Evolutionary conservation across 495 filamentous ascomycete species (phyloP).

Genomic region (Amniculicola lignicola): DNA sequence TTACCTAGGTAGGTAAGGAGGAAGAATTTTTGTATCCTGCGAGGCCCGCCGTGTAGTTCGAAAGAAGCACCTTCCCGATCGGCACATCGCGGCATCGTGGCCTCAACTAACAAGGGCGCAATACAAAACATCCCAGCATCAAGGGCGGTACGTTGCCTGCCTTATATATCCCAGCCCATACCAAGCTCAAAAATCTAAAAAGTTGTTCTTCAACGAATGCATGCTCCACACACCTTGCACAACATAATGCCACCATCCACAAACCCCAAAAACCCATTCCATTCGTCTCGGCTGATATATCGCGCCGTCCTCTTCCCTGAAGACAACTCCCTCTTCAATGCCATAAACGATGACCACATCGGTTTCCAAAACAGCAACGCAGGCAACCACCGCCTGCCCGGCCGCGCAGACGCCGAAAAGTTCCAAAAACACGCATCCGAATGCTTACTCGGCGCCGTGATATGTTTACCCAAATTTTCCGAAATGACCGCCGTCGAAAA

Average conservation of each 20-base stretch:
- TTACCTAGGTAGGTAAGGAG: too few species aligned
- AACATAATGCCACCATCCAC: neutral
- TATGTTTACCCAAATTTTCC: conserved; percentile 44
- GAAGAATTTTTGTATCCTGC: too few species aligned
- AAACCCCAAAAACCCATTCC: conserved; percentile 20
- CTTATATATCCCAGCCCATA: neutral
- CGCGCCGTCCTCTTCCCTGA: conserved; percentile 12
- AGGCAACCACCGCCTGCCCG: conserved; percentile 21
- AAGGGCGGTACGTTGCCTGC: neutral
- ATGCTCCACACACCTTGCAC: too few species aligned
- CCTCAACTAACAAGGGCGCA: neutral
- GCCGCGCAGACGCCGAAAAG: conserved; percentile 25
- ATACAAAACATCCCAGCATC: neutral
- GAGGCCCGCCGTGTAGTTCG: too few species aligned
- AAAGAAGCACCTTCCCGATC: too few species aligned
- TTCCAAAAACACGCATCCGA: conserved; percentile 31
- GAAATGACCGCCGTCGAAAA: too few species aligned
- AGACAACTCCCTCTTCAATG: conserved; percentile 44
- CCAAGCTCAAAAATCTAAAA: conserved; percentile 1
- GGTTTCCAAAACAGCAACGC: conserved; percentile 31
- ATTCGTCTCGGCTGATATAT: conserved; percentile 41
- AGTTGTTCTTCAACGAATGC: too few species aligned
- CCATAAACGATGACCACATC: conserved; percentile 44
- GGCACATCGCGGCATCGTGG: neutral
- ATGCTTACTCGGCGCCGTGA: conserved; percentile 42